Evolutionary conservation across 768 basidiomycete genomes (phyloP).

Genomic region (Nidularia pulvinata): DNA sequence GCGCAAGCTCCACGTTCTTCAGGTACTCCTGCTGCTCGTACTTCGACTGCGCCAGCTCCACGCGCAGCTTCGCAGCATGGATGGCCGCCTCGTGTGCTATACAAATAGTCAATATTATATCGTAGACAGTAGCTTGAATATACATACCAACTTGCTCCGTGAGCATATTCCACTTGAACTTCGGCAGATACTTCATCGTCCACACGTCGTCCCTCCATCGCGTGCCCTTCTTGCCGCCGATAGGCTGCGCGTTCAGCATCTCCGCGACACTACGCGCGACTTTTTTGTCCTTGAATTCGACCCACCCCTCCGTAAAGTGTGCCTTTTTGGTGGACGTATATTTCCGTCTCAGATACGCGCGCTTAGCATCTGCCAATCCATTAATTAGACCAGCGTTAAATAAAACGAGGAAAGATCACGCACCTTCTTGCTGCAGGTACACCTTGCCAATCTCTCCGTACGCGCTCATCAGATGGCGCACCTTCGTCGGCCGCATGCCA

Average conservation of each 20-base stretch:
- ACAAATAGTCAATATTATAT: neutral
- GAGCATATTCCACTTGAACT: constrained; percentile 99
- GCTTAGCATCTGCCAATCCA: constrained; percentile 71
- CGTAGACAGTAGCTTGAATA: neutral
- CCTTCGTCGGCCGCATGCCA: constrained; percentile 96
- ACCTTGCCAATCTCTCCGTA: constrained; percentile 93
- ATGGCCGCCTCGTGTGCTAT: constrained; percentile 92
- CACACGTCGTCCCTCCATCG: constrained; percentile 97
- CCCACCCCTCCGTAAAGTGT: constrained; percentile 97
- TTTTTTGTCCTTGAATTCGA: constrained; percentile 95
- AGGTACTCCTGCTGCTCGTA: constrained; percentile 93
- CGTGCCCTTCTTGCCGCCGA: constrained; percentile 90
- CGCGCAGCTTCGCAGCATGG: constrained; percentile 86
- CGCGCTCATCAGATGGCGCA: constrained; percentile 88
- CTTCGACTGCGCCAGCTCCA: constrained; percentile 86
- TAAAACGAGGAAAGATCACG: constrained; percentile 10
- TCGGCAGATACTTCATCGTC: constrained; percentile 99
- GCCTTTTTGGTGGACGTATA: constrained; percentile 82
- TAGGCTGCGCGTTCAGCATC: constrained; percentile 95
- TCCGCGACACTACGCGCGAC: constrained; percentile 88
- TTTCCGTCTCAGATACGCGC: constrained; percentile 83
- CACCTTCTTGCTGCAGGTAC: constrained; percentile 93
- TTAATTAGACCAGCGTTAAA: neutral
- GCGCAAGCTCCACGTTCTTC: constrained; percentile 90
- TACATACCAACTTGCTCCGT: constrained; percentile 96